Percentiles rank a stretch among this genome's conserved stretches.
Evolutionary conservation across 768 basidiomycete species (phyloP).

Genomic region (Phylloporus sp.): DNA sequence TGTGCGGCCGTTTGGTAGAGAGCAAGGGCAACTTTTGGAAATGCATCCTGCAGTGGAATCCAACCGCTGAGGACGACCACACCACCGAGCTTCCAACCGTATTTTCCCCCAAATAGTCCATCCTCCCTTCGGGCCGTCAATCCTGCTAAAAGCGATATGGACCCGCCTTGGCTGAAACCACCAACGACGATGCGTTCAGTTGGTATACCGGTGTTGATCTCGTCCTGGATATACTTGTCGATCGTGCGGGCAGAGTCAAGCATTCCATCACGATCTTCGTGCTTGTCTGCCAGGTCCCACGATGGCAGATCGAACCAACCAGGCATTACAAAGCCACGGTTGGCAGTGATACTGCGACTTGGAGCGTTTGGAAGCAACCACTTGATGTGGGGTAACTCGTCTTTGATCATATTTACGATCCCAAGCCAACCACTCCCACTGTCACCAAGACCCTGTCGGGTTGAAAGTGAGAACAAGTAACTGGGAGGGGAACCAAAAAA

Average conservation of each 20-base stretch:
- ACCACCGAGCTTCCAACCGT: conserved; percentile 63
- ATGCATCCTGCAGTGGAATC: conserved; percentile 61
- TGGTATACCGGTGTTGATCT: conserved; percentile 67
- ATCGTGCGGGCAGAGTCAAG: conserved; percentile 55
- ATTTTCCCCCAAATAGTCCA: conserved; percentile 26
- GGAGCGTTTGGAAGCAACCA: conserved; percentile 57
- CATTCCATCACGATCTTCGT: conserved; percentile 64
- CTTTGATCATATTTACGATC: conserved; percentile 63
- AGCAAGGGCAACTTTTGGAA: conserved; percentile 53
- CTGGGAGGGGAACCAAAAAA: conserved; percentile 1
- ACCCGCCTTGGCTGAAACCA: conserved; percentile 85
- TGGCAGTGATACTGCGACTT: conserved; percentile 62
- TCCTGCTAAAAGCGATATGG: conserved; percentile 72
- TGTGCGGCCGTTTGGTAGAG: neutral
- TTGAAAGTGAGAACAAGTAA: conserved; percentile 1
- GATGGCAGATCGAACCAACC: conserved; percentile 78
- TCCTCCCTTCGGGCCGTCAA: conserved; percentile 34
- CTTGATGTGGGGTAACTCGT: conserved; percentile 67
- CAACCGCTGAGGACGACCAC: conserved; percentile 73
- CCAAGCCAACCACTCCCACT: conserved; percentile 72
- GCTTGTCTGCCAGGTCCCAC: conserved; percentile 48
- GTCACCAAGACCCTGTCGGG: conserved; percentile 65
- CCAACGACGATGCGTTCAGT: conserved; percentile 74
- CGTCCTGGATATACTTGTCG: conserved; percentile 64
- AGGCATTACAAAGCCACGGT: conserved; percentile 67